Evolutionary conservation across 179 eudicot genomes (phyloP), one percentile per base, ranked within the genome.

Genomic region (Heliamphora pulchella): DNA sequence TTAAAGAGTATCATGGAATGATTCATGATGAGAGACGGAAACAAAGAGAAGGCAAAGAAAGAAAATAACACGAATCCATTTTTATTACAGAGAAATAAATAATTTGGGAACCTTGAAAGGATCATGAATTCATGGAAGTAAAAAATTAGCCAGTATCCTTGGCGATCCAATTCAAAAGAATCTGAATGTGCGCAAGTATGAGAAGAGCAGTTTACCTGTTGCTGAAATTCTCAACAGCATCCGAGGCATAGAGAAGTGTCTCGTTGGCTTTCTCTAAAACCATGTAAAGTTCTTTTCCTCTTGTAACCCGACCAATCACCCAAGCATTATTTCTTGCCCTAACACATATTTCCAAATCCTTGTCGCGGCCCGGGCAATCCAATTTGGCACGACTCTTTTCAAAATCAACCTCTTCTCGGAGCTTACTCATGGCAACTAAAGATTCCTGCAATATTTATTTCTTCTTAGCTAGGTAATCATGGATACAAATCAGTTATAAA

Each of bases 231-330:
- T 95, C 98, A 11, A 89, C 74, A 47, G 98, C 93, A 75, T 95
- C 97, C 82, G 98, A 88, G 66, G 97, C 98, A 82, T 93, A 91
- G 50, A 95, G 95, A 83, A 95, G 94, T 20, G 98, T 95, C 78
- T 95, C 98, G 47, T 86, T 90, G 81, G 94, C 98, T 85, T 89
- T 95, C 83, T 95, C 98, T 79, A 95, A 88, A 79, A 91, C 97
- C 89, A 95, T 89, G 84, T 91, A 95, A 58, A 95, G 97, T 84
- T 95, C 97, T 83, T 91, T 93, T 79, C 97, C 97, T 86, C 97
- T 89, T 14, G 86, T 87, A 72, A 87, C 88, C 76, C 91, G 91
- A 65, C 92, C 97, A 74, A 95, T 90, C 74, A 89, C 92, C 98
- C 98, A 95, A 55, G 98, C 91, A 85, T 91, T 93, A 85, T 95